Conservation (phyloP, 2,329 filamentous ascomycete genomes). For the Aspergillus sp. region DNA sequence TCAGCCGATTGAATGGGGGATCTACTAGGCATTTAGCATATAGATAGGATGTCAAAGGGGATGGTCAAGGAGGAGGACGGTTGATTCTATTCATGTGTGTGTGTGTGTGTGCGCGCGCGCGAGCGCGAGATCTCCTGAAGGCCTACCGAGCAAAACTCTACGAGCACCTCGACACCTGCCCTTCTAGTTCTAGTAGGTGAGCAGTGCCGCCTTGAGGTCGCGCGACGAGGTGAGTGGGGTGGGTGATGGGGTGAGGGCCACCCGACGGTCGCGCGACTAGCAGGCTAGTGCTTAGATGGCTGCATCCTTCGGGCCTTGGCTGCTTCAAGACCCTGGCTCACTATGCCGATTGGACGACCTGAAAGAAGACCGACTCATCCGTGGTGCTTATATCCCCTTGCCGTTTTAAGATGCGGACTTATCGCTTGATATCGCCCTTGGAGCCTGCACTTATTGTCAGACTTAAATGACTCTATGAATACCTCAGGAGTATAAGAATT, state of each 20-base stretch:
- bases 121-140: too few relatives aligned
- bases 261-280: too few relatives aligned
- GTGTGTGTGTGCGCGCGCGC: too few relatives aligned
- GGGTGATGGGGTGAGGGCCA: too few relatives aligned
- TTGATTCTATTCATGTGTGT: too few relatives aligned
- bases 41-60: not conserved
- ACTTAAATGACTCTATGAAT: not conserved
- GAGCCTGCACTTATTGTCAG: not conserved
- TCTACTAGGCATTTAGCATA: conserved; percentile 6
- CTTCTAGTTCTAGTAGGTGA: too few relatives aligned
- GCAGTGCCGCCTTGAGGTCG: too few relatives aligned
- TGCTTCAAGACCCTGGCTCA: not conserved
- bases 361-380: not conserved
- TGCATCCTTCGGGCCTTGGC: not conserved
- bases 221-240: too few relatives aligned
- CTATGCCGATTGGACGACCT: not conserved
- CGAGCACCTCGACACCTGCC: too few relatives aligned
- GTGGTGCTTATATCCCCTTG: not conserved
- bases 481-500: not conserved
- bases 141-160: too few relatives aligned
- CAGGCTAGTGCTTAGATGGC: not conserved
- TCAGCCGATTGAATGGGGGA: conserved; percentile 16
- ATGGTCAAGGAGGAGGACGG: too few relatives aligned
- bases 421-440: not conserved
- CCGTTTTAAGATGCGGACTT: not conserved